These are phyloP conservation scores for Fusarium illudens DNA, from an alignment of 2,329 filamentous ascomycete species.

Conservation along the genomic window DNA sequence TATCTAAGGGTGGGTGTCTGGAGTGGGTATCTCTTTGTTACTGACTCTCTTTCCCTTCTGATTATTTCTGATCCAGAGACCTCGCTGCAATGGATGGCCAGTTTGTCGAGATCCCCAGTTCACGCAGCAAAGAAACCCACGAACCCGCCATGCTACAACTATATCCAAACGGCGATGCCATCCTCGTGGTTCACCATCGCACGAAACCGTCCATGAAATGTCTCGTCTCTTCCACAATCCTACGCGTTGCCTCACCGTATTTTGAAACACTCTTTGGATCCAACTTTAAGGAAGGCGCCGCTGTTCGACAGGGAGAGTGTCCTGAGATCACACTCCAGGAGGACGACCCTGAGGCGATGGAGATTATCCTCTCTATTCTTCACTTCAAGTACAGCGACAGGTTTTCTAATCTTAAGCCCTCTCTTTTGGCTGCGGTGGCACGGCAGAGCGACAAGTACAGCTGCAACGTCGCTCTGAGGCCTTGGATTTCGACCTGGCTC, in stretches of 20 bases:
- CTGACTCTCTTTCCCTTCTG: background rate
- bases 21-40: background rate
- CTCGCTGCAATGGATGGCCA: background rate
- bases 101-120: background rate
- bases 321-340: constrained; percentile 5
- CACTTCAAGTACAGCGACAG: background rate
- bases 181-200: background rate
- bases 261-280: constrained; percentile 3
- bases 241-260: background rate
- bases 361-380: constrained; percentile 2
- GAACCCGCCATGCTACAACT: background rate
- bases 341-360: constrained; percentile 3
- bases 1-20: background rate
- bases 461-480: background rate
- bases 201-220: constrained; percentile 2
- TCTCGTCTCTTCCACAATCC: background rate
- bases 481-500: background rate
- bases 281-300: background rate
- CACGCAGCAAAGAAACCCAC: background rate
- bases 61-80: background rate
- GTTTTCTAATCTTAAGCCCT: background rate
- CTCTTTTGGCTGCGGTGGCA: background rate
- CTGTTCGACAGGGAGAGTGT: background rate
- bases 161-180: background rate
- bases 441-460: constrained; percentile 5